phyloP scores from a whole-genome alignment of 2,329 filamentous ascomycete genomes.

The Raffaelea ambrosiae region DNA sequence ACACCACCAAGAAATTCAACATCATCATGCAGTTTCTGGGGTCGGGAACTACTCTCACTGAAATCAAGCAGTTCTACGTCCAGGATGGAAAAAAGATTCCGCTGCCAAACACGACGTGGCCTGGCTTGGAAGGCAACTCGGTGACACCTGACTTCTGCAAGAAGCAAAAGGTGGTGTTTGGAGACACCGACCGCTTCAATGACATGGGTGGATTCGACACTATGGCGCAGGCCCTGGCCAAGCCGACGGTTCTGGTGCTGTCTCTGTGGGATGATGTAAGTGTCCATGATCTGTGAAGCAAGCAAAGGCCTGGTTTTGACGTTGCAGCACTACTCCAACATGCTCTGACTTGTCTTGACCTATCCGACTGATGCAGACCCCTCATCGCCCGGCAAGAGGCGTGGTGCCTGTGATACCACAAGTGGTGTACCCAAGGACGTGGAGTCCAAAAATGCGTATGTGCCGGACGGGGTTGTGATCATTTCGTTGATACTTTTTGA shows the following conservation, averaged over 20 bases:
- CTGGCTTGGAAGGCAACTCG: slow-evolving; percentile 20
- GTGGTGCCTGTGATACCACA: slow-evolving; percentile 33
- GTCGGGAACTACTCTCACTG: slow-evolving; percentile 33
- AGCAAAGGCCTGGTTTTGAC: not conserved
- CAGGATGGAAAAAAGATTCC: slow-evolving; percentile 49
- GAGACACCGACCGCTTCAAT: slow-evolving; percentile 41
- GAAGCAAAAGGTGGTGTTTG: slow-evolving; percentile 43
- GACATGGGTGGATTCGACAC: slow-evolving; percentile 41
- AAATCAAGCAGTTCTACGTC: slow-evolving; percentile 55
- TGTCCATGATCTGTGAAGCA: not conserved
- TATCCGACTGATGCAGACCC: slow-evolving; percentile 35
- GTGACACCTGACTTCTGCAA: slow-evolving; percentile 48
- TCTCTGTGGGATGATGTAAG: slow-evolving; percentile 49
- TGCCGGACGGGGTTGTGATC: slow-evolving; percentile 29
- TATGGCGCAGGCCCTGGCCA: slow-evolving; percentile 41
- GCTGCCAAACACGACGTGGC: slow-evolving; percentile 29
- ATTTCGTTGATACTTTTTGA: too few species aligned
- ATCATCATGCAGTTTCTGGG: slow-evolving; percentile 55
- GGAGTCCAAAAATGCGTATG: slow-evolving; percentile 22
- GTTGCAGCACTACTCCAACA: slow-evolving; percentile 41
- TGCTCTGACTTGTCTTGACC: slow-evolving; percentile 53
- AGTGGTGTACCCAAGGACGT: slow-evolving; percentile 36
- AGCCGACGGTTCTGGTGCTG: slow-evolving; percentile 56
- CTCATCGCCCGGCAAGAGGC: slow-evolving; percentile 28
- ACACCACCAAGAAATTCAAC: slow-evolving; percentile 48